Base-by-base conservation (phyloP, 306 rosid genomes). In the Herpetospermum pedunculosum region DNA sequence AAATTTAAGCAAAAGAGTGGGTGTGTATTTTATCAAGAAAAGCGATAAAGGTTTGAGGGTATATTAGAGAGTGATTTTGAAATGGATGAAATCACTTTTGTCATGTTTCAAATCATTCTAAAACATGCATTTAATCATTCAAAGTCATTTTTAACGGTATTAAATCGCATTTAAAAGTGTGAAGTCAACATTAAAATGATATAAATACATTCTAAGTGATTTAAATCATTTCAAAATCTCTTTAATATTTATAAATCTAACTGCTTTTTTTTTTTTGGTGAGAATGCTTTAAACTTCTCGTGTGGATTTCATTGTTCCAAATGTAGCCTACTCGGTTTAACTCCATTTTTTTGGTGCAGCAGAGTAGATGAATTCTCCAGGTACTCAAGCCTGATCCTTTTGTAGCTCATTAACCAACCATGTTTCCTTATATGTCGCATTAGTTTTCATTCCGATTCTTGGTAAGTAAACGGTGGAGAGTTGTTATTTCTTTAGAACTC, bases 301-400 rank as follows among this genome's bases (percentile, higher is more conserved):
- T 43, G 23, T 26, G 53, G 50, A 69, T 5, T 69, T 63, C 47
- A 10, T 63, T 35, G 70, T 37, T 34, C 47, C 47, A 37, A 37
- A 37, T 63, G 19, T 8, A 69, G 7, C 53, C 8, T 69, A 41
- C 73, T 25, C 54, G 15, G 73, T 69, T 16, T 41, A 69, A 81
- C 82, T 77, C 59, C 18, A 53, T 38, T 57, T 73, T 54, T 38
- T 81, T 58, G 49, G 82, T 82, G 78, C 84, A 58, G 79, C 98
- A 94, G 98, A 84, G 90, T 88, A 78, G 97, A 94, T 37, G 96
- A 89, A 75, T 94, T 94, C 80, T 81, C 92, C 81, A 94, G 98
- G 98, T 91, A 82, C 53, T 68, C 71, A 52, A 74, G 50, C 72
- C 65, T 11, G 75, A 69, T 44, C 83, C 70, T 29, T 67, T 62